phyloP scores from a whole-genome alignment of 441 rosid species.

The Gossypium lobatum region DNA sequence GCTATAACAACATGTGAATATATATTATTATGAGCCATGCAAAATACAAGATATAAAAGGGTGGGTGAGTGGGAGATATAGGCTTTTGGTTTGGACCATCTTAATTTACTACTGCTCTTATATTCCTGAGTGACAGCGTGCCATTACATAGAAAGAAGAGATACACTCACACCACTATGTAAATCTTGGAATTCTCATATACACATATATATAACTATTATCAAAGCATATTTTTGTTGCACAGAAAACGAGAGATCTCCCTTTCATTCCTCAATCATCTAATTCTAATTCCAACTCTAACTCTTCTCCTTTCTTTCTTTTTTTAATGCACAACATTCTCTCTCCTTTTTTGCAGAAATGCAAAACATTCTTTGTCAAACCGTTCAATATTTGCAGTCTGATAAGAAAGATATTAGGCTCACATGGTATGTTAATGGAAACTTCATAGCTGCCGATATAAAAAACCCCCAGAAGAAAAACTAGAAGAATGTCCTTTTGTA shows the following conservation, averaged over 20 bases:
- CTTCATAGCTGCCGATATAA: not conserved
- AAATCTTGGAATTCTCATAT: constrained; percentile 31
- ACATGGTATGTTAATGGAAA: constrained; percentile 4
- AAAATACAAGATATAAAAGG: not conserved
- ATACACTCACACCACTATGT: constrained; percentile 19
- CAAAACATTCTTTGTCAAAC: constrained; percentile 26
- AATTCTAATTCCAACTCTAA: constrained; percentile 30
- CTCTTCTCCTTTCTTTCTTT: constrained; percentile 7
- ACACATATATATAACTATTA: constrained; percentile 2
- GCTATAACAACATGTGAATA: not conserved
- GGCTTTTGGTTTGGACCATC: constrained; percentile 15
- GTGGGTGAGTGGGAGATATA: no score
- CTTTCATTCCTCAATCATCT: constrained; percentile 81
- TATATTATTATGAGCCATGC: not conserved
- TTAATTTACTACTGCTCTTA: constrained; percentile 11
- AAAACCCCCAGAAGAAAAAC: constrained; percentile 3
- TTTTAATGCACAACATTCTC: constrained; percentile 20
- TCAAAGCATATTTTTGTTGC: constrained; percentile 26
- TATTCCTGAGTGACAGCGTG: constrained; percentile 37
- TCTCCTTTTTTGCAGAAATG: not conserved
- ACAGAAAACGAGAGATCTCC: constrained; percentile 59
- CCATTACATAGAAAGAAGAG: constrained; percentile 74
- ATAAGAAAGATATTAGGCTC: constrained; percentile 8
- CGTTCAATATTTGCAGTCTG: constrained; percentile 22
- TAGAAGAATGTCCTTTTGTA: constrained; percentile 18